Percentiles rank a stretch among this genome's conserved stretches.
These are phyloP conservation scores for Elongisporangium anandrum DNA, from an alignment of 352 stramenopile species.

Conservation along the genomic window DNA sequence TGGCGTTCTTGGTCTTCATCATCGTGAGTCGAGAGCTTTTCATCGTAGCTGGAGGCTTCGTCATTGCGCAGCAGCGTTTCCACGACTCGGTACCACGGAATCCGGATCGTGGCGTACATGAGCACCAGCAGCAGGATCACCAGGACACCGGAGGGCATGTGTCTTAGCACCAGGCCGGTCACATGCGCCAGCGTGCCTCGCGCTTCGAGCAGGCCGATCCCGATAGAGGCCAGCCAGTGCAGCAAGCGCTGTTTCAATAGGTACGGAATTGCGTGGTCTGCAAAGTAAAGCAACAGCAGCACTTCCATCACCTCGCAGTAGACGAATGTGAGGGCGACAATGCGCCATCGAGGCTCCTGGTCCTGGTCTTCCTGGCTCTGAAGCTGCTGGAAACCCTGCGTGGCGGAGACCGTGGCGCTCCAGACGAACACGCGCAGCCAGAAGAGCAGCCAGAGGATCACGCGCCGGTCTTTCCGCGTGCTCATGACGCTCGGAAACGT, in stretches of 20 bases:
- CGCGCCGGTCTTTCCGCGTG: slow-evolving; percentile 19
- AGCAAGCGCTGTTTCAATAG: slow-evolving; percentile 29
- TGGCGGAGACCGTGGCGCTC: slow-evolving; percentile 38
- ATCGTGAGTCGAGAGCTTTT: slow-evolving; percentile 7
- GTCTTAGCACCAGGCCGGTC: slow-evolving; percentile 11
- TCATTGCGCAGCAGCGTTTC: slow-evolving; percentile 1
- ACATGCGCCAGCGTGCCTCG: slow-evolving; percentile 15
- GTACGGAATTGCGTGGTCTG: slow-evolving; percentile 35
- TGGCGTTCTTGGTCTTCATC: slow-evolving; percentile 8
- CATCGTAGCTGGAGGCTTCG: slow-evolving; percentile 1
- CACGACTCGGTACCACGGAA: slow-evolving; percentile 38
- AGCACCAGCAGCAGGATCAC: slow-evolving; percentile 27
- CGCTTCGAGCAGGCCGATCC: slow-evolving; percentile 25
- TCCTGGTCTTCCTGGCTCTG: background rate
- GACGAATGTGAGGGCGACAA: slow-evolving; percentile 13
- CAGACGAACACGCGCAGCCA: slow-evolving; percentile 65
- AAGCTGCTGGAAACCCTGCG: background rate
- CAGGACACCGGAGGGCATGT: slow-evolving; percentile 23
- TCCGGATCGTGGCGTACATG: slow-evolving; percentile 36
- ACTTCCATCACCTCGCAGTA: slow-evolving; percentile 54
- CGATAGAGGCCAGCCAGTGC: slow-evolving; percentile 27
- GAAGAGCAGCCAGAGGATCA: slow-evolving; percentile 48
- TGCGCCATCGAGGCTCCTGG: slow-evolving; percentile 2
- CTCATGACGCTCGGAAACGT: slow-evolving; percentile 33
- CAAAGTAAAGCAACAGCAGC: slow-evolving; percentile 55